A percentile compares a stretch with the other conserved stretches of the same genome.
Evolutionary conservation across 2,329 filamentous ascomycete species (phyloP).

Genomic region (Cryphonectria carpinicola): DNA sequence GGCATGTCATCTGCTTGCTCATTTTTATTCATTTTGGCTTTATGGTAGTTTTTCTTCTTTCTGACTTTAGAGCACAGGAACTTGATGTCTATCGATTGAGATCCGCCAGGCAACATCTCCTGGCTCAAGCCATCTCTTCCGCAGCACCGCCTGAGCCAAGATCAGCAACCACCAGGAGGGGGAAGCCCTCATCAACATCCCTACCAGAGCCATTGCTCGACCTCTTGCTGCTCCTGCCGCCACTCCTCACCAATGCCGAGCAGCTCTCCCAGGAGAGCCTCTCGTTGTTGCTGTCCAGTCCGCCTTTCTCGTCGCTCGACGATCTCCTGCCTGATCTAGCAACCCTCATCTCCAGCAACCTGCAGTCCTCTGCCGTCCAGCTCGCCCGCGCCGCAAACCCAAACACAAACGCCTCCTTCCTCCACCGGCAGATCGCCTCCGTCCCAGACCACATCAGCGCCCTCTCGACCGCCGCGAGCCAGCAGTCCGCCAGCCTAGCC

Average conservation of each 20-base stretch:
- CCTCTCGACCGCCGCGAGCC: slow-evolving; percentile 41
- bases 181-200: slow-evolving; percentile 29
- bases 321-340: slow-evolving; percentile 53
- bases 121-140: slow-evolving; percentile 54
- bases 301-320: slow-evolving; percentile 54
- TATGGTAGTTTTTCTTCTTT: background rate
- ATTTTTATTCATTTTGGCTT: background rate
- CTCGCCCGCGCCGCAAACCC: slow-evolving; percentile 55
- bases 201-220: slow-evolving; percentile 54
- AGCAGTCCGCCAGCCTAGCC: slow-evolving; percentile 41
- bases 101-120: slow-evolving; percentile 54
- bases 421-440: slow-evolving; percentile 60
- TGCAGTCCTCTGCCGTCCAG: slow-evolving; percentile 52
- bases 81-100: slow-evolving; percentile 53
- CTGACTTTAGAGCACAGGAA: slow-evolving; percentile 42
- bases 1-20: slow-evolving; percentile 41
- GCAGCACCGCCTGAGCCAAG: slow-evolving; percentile 40
- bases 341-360: slow-evolving; percentile 51
- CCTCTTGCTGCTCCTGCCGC: slow-evolving; percentile 58
- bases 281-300: slow-evolving; percentile 51
- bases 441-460: slow-evolving; percentile 47
- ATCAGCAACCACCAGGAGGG: slow-evolving; percentile 27
- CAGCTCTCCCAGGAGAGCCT: slow-evolving; percentile 42
- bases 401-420: slow-evolving; percentile 56
- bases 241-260: slow-evolving; percentile 48